Conservation (phyloP, 371 early-diverging fungal genomes). For the Mortierella sp. region DNA sequence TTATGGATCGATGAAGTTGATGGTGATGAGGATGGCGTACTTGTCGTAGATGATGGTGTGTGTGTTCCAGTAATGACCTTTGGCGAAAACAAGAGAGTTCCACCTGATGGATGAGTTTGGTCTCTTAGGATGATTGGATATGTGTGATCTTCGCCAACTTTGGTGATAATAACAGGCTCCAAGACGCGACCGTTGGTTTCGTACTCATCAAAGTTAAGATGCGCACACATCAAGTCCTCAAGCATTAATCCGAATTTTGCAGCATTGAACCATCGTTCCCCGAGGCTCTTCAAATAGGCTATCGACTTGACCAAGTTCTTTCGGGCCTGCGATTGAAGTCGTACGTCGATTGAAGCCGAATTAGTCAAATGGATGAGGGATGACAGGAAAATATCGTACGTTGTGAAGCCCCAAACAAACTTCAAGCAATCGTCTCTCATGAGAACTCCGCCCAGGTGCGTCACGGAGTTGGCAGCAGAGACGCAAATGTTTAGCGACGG, state of each 20-base stretch:
- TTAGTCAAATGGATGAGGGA: constrained; percentile 54
- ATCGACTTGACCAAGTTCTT: constrained; percentile 50
- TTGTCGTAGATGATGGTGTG: constrained; percentile 25
- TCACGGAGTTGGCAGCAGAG: constrained; percentile 54
- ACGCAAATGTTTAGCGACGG: constrained; percentile 54
- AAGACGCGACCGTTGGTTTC: constrained; percentile 26
- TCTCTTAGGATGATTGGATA: constrained; percentile 45
- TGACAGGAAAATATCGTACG: constrained; percentile 36
- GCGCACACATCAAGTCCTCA: constrained; percentile 47
- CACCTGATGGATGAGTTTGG: constrained; percentile 42
- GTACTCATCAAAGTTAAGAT: constrained; percentile 51
- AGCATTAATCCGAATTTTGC: constrained; percentile 39
- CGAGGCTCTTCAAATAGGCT: constrained; percentile 28
- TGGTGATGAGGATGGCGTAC: constrained; percentile 39
- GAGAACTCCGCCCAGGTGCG: constrained; percentile 27
- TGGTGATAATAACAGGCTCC: constrained; percentile 17
- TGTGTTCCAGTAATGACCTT: constrained; percentile 14
- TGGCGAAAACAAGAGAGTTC: constrained; percentile 42
- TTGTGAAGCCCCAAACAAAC: constrained; percentile 32
- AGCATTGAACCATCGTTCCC: constrained; percentile 46
- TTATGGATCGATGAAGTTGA: constrained; percentile 24
- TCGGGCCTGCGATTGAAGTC: constrained; percentile 45
- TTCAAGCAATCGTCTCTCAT: constrained; percentile 16
- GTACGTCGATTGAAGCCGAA: constrained; percentile 48
- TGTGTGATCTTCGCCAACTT: neutral